A percentile compares a stretch with the other conserved stretches of the same genome.
Evolutionary conservation across 345 rosid genomes (phyloP).

Genomic region (Sisymbrium irio): DNA sequence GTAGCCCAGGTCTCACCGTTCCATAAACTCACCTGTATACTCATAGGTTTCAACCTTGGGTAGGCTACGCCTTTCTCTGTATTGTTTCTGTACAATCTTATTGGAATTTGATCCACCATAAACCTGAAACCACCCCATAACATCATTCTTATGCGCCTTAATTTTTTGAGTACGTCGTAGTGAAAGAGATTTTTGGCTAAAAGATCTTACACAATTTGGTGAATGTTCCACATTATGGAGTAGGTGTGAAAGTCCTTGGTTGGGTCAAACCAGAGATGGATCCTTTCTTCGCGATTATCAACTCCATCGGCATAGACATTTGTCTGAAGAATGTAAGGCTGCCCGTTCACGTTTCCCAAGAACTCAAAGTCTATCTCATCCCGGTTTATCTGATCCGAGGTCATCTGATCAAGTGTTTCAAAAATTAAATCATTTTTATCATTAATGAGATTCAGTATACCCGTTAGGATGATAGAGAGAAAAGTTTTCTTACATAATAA

Average conservation of each 20-base stretch:
- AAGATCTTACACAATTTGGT: slow-evolving; percentile 73
- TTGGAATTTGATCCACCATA: slow-evolving; percentile 70
- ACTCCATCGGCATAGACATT: slow-evolving; percentile 66
- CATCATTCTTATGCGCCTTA: neutral
- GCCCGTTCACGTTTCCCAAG: slow-evolving; percentile 63
- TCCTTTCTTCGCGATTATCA: slow-evolving; percentile 74
- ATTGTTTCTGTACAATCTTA: slow-evolving; percentile 72
- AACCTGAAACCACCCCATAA: slow-evolving; percentile 43
- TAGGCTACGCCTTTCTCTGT: slow-evolving; percentile 68
- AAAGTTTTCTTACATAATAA: slow-evolving; percentile 54
- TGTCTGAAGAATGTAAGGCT: slow-evolving; percentile 83
- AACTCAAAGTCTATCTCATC: slow-evolving; percentile 88
- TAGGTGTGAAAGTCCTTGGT: slow-evolving; percentile 70
- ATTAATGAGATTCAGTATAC: neutral
- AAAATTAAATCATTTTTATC: neutral
- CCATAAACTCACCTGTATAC: slow-evolving; percentile 65
- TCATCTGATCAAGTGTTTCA: slow-evolving; percentile 39
- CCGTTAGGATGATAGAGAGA: neutral
- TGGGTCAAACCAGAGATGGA: slow-evolving; percentile 92
- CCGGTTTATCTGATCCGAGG: slow-evolving; percentile 70
- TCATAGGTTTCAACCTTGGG: slow-evolving; percentile 79
- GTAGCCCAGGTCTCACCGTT: slow-evolving; percentile 93
- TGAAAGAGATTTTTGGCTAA: neutral
- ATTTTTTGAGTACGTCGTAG: neutral
- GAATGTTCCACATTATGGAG: slow-evolving; percentile 74